phyloP scores from a whole-genome alignment of 208 protist species.

The Strigomonas culicis region DNA sequence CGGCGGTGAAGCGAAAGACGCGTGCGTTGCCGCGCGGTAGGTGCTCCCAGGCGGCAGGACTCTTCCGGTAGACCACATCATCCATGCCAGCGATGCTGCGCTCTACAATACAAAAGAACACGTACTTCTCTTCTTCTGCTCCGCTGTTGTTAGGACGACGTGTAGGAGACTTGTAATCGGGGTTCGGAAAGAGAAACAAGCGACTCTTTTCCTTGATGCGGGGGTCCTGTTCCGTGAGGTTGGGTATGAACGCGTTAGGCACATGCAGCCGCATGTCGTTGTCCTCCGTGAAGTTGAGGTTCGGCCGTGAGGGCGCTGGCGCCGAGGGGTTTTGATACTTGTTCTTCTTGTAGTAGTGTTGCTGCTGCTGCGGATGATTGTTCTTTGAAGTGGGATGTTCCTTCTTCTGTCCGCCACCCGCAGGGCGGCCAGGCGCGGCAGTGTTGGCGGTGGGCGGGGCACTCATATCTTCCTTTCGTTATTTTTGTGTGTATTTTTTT shows the following conservation, averaged over 20 bases:
- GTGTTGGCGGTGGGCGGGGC: no score
- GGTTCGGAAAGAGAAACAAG: slow-evolving; percentile 20
- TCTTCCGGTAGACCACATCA: slow-evolving; percentile 42
- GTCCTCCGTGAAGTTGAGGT: no score
- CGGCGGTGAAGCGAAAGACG: slow-evolving; percentile 22
- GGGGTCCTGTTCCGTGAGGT: slow-evolving; percentile 14
- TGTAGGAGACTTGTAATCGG: neutral
- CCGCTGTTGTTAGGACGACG: neutral
- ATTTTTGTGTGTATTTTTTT: neutral
- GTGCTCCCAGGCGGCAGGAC: slow-evolving; percentile 50
- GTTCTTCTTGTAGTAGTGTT: neutral
- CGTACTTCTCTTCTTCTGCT: neutral
- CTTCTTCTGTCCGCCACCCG: no score
- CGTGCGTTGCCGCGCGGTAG: slow-evolving; percentile 52
- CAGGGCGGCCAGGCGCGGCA: no score
- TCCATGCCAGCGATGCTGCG: slow-evolving; percentile 52
- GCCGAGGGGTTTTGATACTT: neutral
- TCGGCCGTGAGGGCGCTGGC: no score
- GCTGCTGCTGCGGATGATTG: no score
- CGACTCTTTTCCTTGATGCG: slow-evolving; percentile 22
- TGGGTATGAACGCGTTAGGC: slow-evolving; percentile 20
- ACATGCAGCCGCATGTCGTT: slow-evolving; percentile 15
- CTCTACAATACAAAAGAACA: slow-evolving; percentile 42
- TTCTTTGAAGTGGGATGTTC: no score
- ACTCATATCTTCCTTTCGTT: no score